A percentile compares a stretch with the other conserved stretches of the same genome.
Conservation (phyloP, 2,329 filamentous ascomycete genomes). For the Pseudocercospora pini-densiflorae region DNA sequence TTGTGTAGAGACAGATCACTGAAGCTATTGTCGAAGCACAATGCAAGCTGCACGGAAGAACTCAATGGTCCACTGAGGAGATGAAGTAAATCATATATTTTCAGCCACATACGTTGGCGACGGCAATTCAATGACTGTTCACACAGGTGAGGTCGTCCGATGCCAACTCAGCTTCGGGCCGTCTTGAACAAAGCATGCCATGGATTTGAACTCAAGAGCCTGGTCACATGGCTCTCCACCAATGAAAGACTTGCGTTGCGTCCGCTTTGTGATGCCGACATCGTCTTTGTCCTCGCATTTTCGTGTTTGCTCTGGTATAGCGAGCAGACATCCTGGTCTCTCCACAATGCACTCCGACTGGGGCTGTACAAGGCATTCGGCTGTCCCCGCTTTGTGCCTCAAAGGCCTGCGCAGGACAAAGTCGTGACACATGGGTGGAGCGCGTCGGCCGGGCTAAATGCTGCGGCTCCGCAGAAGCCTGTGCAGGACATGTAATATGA, state of each 20-base stretch:
- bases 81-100: not conserved
- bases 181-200: not conserved
- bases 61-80: not conserved
- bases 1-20: not conserved
- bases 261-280: not conserved
- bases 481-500: not conserved
- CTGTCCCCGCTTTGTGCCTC: conserved; percentile 9
- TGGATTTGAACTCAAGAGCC: conserved; percentile 3
- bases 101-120: not conserved
- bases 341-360: not conserved
- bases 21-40: not conserved
- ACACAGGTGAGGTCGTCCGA: not conserved
- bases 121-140: not conserved
- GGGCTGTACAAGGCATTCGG: not conserved
- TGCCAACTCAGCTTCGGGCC: conserved; percentile 3
- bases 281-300: not conserved
- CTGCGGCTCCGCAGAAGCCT: conserved; percentile 2
- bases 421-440: not conserved
- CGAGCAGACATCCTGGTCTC: not conserved
- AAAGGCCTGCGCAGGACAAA: not conserved
- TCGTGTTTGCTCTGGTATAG: not conserved
- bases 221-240: not conserved
- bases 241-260: not conserved
- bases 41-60: not conserved
- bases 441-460: not conserved